phyloP scores from a whole-genome alignment of 139 green algal species.

The Pleodorina starrii region DNA sequence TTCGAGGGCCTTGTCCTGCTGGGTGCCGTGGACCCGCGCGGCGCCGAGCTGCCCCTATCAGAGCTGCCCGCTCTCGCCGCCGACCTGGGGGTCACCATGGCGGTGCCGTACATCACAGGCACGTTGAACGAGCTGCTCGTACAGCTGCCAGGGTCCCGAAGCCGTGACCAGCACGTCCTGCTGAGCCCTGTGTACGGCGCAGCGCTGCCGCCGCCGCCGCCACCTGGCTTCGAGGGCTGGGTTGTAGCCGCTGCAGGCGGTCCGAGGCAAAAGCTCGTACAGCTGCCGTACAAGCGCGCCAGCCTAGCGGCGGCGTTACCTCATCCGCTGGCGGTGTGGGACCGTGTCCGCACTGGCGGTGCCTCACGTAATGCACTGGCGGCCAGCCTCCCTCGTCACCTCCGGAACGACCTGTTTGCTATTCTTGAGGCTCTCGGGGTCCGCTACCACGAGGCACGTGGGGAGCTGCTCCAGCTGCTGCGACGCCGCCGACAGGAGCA shows the following conservation, averaged over 20 bases:
- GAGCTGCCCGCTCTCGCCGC: constrained; percentile 1
- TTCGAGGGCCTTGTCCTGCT: constrained; percentile 59
- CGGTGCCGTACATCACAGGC: constrained; percentile 27
- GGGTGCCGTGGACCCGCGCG: constrained; percentile 22
- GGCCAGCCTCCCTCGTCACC: constrained; percentile 22
- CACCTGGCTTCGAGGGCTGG: constrained; percentile 48
- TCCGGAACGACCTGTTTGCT: neutral
- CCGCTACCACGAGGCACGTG: constrained; percentile 2
- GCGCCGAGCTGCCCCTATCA: constrained; percentile 9
- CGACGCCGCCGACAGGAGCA: neutral
- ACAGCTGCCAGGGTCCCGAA: neutral
- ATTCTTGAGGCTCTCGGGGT: constrained; percentile 26
- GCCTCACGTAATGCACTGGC: neutral
- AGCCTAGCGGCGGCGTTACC: neutral
- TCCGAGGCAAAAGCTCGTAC: constrained; percentile 43
- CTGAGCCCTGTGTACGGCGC: too few species aligned
- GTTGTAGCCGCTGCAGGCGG: neutral
- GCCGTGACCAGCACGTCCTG: neutral
- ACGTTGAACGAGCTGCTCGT: neutral
- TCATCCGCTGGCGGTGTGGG: constrained; percentile 54
- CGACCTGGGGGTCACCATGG: constrained; percentile 31
- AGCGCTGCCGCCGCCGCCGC: neutral
- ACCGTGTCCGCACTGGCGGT: constrained; percentile 32
- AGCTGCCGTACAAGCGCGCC: neutral
- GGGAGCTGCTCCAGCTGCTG: neutral